Conservation (phyloP, 1,284 basidiomycete genomes). For the Cutaneotrichosporon sp. region DNA sequence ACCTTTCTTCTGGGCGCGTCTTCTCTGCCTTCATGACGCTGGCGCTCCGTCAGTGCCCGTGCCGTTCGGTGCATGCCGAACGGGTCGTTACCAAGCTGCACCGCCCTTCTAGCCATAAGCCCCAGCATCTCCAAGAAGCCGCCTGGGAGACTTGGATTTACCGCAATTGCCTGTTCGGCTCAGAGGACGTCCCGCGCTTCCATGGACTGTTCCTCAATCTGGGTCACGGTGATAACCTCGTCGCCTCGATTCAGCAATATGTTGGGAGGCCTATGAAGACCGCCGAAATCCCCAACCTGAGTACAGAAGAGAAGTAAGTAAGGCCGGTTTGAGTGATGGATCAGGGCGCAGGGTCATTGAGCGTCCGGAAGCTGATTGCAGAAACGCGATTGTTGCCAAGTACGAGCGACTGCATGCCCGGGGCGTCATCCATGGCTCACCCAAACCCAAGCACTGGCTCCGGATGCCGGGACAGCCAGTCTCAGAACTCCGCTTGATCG, state of each 20-base stretch:
- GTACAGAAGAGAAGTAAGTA: background rate
- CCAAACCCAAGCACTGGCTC: constrained; percentile 2
- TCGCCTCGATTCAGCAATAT: background rate
- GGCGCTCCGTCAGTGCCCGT: background rate
- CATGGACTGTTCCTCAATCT: background rate
- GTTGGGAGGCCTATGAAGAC: background rate
- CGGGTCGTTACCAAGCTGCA: background rate
- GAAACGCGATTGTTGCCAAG: background rate
- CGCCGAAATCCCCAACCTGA: background rate
- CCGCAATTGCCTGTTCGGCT: no score
- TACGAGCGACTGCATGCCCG: background rate
- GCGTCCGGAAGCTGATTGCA: background rate
- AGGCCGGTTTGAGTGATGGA: background rate
- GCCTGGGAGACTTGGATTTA: background rate
- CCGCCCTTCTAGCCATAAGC: background rate
- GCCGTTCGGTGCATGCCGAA: no score
- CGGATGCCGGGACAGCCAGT: background rate
- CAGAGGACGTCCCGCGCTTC: background rate
- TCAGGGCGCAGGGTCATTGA: no score
- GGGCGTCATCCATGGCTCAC: constrained; percentile 1
- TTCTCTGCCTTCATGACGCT: background rate
- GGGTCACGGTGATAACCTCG: background rate
- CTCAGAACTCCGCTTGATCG: background rate
- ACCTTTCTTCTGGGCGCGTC: background rate
- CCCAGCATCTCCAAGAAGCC: background rate